phyloP scores from a whole-genome alignment of 2,329 filamentous ascomycete genomes.

The Cytospora mali region DNA sequence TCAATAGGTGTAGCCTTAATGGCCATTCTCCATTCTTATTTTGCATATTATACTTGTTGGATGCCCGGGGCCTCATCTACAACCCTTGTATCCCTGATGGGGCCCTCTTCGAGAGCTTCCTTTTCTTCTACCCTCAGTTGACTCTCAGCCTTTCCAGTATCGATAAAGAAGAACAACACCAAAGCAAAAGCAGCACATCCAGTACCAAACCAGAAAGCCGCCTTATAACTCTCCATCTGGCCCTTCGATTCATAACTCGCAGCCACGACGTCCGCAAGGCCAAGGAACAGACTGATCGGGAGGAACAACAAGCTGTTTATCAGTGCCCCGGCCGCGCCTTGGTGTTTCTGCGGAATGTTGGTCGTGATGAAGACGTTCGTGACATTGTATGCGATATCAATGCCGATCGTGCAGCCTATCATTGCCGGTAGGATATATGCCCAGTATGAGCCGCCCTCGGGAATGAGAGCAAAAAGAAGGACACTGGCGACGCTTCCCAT shows the following conservation, averaged over 20 bases:
- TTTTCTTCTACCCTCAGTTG: constrained; percentile 53
- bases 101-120: neutral
- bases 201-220: constrained; percentile 68
- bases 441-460: constrained; percentile 67
- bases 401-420: constrained; percentile 69
- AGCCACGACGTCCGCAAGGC: constrained; percentile 67
- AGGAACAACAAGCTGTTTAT: constrained; percentile 73
- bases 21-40: neutral
- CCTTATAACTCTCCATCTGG: constrained; percentile 58
- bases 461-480: constrained; percentile 67
- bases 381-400: constrained; percentile 76
- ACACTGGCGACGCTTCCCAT: constrained; percentile 60
- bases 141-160: constrained; percentile 57
- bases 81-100: neutral
- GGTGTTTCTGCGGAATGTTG: constrained; percentile 64
- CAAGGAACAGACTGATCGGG: constrained; percentile 71
- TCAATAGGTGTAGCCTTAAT: neutral
- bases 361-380: constrained; percentile 80
- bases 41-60: neutral
- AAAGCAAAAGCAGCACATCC: constrained; percentile 56
- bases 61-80: neutral
- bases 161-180: constrained; percentile 57
- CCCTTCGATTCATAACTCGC: constrained; percentile 40
- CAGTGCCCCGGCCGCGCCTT: constrained; percentile 72
- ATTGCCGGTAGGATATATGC: constrained; percentile 72